These are phyloP conservation scores for Kwoniella newhampshirensis DNA, from an alignment of 768 basidiomycete genomes.

Conservation along the genomic window DNA sequence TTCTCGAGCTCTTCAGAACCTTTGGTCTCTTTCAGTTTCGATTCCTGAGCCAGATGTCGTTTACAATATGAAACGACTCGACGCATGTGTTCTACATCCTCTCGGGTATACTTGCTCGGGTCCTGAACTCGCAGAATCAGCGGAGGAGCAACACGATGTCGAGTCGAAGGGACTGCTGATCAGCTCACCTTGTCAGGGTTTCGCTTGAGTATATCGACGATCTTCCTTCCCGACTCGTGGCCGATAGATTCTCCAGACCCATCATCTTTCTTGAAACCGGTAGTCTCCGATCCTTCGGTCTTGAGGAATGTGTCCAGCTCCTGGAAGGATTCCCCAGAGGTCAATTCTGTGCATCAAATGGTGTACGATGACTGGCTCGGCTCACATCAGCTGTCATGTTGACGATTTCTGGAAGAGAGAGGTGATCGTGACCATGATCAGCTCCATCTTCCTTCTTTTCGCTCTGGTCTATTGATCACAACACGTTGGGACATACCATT, in stretches of 20 bases:
- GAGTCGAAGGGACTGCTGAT: neutral
- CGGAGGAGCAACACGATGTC: neutral
- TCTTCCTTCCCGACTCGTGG: conserved; percentile 52
- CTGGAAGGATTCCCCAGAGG: conserved; percentile 20
- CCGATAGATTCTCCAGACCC: conserved; percentile 51
- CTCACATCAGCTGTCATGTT: conserved; percentile 54
- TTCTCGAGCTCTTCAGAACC: conserved; percentile 61
- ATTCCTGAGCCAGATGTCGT: conserved; percentile 53
- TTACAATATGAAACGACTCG: conserved; percentile 54
- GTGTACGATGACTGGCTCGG: too few species aligned
- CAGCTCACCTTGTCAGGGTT: conserved; percentile 52
- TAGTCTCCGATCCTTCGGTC: conserved; percentile 43
- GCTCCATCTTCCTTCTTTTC: neutral
- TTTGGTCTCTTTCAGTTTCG: conserved; percentile 66
- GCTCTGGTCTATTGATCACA: neutral
- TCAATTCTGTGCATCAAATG: too few species aligned
- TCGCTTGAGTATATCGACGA: conserved; percentile 54
- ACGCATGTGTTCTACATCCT: conserved; percentile 55
- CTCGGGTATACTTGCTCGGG: conserved; percentile 51
- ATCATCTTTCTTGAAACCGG: conserved; percentile 51
- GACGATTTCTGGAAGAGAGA: conserved; percentile 48
- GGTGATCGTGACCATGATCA: neutral
- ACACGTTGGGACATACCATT: conserved; percentile 37
- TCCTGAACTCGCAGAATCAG: conserved; percentile 27
- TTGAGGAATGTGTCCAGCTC: conserved; percentile 54